Percentiles rank a stretch among this genome's conserved stretches.
Evolutionary conservation across 2,329 filamentous ascomycete genomes (phyloP).

Genomic region (Phaeophleospora eucalypticola): DNA sequence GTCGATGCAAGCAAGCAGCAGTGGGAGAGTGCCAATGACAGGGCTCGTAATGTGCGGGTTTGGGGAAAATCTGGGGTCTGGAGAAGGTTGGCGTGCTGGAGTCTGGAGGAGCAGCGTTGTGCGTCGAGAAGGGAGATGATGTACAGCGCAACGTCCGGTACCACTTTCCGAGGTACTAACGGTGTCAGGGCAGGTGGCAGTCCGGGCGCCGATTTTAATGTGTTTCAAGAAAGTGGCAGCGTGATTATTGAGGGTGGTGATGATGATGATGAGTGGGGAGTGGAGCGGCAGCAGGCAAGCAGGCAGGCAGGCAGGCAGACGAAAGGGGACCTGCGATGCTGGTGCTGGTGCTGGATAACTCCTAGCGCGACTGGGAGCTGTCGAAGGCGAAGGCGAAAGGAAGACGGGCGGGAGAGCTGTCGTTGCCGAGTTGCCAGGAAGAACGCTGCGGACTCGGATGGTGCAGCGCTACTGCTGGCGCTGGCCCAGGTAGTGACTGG

Average conservation of each 20-base stretch:
- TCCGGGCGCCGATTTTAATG: conserved; percentile 5
- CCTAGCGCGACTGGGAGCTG: too few relatives aligned
- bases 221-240: background rate
- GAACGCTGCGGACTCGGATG: conserved; percentile 8
- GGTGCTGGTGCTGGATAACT: too few relatives aligned
- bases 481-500: background rate
- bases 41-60: conserved; percentile 3
- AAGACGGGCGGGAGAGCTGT: background rate
- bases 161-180: conserved; percentile 9
- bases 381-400: too few relatives aligned
- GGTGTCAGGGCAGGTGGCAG: conserved; percentile 7
- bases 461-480: conserved; percentile 12
- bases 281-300: too few relatives aligned
- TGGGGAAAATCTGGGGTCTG: conserved; percentile 27
- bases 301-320: too few relatives aligned
- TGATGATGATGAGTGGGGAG: background rate
- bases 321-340: too few relatives aligned
- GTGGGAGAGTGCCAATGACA: conserved; percentile 3
- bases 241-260: background rate
- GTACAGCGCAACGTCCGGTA: conserved; percentile 5
- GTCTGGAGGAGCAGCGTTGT: too few relatives aligned
- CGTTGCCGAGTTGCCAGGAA: background rate
- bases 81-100: conserved; percentile 22
- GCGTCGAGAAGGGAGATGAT: conserved; percentile 7
- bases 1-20: background rate